These are phyloP conservation scores for Trametes meyenii DNA, from an alignment of 768 basidiomycete species.

Conservation along the genomic window DNA sequence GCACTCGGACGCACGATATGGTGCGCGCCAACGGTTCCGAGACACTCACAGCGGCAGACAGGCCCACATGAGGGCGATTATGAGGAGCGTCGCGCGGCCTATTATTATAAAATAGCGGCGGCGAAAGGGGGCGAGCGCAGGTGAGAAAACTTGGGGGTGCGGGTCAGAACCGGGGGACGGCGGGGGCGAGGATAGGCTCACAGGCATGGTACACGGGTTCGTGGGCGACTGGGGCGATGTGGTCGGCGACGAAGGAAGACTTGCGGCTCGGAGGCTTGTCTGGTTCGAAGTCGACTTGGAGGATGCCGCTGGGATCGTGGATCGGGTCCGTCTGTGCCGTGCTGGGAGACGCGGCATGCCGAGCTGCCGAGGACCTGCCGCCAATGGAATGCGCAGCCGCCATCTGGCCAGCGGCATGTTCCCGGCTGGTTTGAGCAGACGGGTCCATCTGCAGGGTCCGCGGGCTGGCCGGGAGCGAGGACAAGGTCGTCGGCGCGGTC, in stretches of 20 bases:
- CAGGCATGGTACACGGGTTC: slow-evolving; percentile 9
- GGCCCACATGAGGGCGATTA: slow-evolving; percentile 43
- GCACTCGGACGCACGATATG: too few relatives aligned
- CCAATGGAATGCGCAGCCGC: slow-evolving; percentile 17
- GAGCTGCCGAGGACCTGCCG: slow-evolving; percentile 21
- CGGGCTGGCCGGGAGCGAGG: not conserved
- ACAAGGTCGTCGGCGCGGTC: not conserved
- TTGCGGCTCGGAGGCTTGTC: slow-evolving; percentile 17
- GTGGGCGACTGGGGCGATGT: not conserved
- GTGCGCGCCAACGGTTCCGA: not conserved
- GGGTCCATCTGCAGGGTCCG: slow-evolving; percentile 3
- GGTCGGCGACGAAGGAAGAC: slow-evolving; percentile 19
- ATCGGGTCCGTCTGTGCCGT: slow-evolving; percentile 13
- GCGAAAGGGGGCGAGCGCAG: slow-evolving; percentile 30
- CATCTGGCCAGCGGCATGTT: slow-evolving; percentile 15
- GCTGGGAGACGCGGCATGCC: slow-evolving; percentile 18
- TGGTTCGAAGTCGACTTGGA: slow-evolving; percentile 7
- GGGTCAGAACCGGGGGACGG: not conserved
- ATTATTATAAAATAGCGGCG: slow-evolving; percentile 38
- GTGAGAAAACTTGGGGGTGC: slow-evolving; percentile 27
- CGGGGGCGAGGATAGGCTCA: not conserved
- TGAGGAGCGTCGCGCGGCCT: slow-evolving; percentile 33
- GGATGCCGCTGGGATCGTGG: slow-evolving; percentile 20
- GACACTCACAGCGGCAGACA: slow-evolving; percentile 42
- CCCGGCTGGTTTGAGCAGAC: slow-evolving; percentile 19